phyloP scores from a whole-genome alignment of 2,329 filamentous ascomycete genomes.

The Ciborinia camelliae region DNA sequence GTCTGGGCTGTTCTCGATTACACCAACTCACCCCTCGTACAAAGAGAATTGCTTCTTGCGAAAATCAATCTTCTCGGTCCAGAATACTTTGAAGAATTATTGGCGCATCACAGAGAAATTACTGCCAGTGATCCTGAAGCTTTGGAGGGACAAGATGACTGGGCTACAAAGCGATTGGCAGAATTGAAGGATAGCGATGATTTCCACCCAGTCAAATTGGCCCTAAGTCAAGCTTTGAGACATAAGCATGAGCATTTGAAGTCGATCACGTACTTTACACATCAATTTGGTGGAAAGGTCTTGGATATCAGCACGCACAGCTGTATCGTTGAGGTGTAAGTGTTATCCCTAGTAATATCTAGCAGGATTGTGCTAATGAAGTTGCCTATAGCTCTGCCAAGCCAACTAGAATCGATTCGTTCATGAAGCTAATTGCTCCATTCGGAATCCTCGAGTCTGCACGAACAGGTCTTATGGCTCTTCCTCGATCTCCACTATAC shows the following conservation, averaged over 20 bases:
- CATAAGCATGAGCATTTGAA: conserved; percentile 98
- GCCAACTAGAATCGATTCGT: conserved; percentile 89
- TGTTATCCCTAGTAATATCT: conserved; percentile 28
- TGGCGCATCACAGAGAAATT: conserved; percentile 94
- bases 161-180: conserved; percentile 35
- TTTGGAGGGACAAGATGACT: conserved; percentile 42
- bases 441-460: conserved; percentile 97
- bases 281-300: conserved; percentile 97
- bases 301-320: conserved; percentile 97
- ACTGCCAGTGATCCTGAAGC: conserved; percentile 44
- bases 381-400: conserved; percentile 64
- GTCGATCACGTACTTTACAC: conserved; percentile 92
- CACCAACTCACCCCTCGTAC: conserved; percentile 85
- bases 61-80: conserved; percentile 96
- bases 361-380: conserved; percentile 21
- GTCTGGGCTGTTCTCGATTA: conserved; percentile 99
- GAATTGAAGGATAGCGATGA: conserved; percentile 45
- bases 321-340: conserved; percentile 96
- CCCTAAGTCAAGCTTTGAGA: conserved; percentile 81
- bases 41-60: conserved; percentile 90
- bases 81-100: conserved; percentile 96
- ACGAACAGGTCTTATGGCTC: conserved; percentile 91
- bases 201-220: conserved; percentile 87
- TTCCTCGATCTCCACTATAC: conserved; percentile 86
- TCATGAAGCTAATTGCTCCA: conserved; percentile 90